Percentiles rank a stretch among this genome's conserved stretches.
phyloP scores from a whole-genome alignment of 2,329 filamentous ascomycete species.

The Mycocentrospora acerina region DNA sequence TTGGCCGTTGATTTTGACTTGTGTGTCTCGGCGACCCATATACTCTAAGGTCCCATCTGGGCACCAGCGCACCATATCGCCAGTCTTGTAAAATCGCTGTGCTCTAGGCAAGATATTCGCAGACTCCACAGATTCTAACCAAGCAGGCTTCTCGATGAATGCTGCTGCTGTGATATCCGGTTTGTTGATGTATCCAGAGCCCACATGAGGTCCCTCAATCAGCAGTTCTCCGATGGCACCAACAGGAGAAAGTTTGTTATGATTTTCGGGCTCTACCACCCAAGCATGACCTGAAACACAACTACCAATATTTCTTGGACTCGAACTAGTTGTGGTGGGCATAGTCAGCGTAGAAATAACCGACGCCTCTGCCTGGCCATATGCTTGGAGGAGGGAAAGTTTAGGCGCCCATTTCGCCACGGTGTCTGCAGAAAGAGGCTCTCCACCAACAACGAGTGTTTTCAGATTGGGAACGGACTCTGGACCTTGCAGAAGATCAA shows the following conservation, averaged over 20 bases:
- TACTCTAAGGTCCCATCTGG: conserved; percentile 6
- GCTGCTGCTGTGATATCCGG: too few species aligned
- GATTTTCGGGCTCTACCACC: conserved; percentile 17
- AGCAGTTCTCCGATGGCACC: conserved; percentile 51
- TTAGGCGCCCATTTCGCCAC: conserved; percentile 3
- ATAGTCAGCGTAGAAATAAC: too few species aligned
- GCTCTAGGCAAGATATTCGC: not conserved
- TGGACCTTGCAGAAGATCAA: not conserved
- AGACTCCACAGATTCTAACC: not conserved
- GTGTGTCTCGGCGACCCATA: conserved; percentile 9
- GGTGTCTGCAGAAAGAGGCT: conserved; percentile 24
- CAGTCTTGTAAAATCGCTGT: conserved; percentile 9
- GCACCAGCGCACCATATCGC: conserved; percentile 6
- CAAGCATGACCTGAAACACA: conserved; percentile 18
- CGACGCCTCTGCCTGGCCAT: conserved; percentile 5
- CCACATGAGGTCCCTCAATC: conserved; percentile 55
- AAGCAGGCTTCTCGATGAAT: too few species aligned
- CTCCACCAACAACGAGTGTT: conserved; percentile 45
- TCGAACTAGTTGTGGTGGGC: too few species aligned
- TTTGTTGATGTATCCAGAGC: conserved; percentile 26
- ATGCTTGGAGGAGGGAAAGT: conserved; percentile 1
- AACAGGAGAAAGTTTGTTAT: conserved; percentile 14
- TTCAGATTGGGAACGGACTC: conserved; percentile 24
- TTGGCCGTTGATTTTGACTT: conserved; percentile 12
- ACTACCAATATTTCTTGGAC: too few species aligned